Evolutionary conservation across 1,284 basidiomycete genomes (phyloP).

Genomic region (Cryptococcus deneoformans): DNA sequence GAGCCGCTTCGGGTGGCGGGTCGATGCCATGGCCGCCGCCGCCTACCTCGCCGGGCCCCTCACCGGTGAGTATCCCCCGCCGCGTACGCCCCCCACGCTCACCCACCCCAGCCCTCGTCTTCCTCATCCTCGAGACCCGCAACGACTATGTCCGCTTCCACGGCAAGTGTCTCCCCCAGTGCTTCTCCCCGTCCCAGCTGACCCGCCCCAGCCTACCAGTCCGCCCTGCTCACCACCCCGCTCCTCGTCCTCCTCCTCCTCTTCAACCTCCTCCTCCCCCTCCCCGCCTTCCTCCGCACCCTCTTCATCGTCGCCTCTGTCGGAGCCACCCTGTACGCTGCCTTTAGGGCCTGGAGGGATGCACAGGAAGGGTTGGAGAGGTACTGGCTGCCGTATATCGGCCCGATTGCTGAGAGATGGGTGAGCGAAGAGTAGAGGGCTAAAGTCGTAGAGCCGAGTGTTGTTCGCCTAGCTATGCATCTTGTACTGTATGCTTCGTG

Average conservation of each 20-base stretch:
- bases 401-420: constrained; percentile 68
- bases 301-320: constrained; percentile 30
- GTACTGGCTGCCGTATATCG: constrained; percentile 66
- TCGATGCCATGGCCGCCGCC: constrained; percentile 66
- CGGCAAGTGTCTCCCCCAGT: constrained; percentile 53
- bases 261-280: constrained; percentile 58
- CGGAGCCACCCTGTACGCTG: constrained; percentile 28
- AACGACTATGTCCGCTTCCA: constrained; percentile 80
- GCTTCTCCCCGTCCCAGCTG: not conserved
- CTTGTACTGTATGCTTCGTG: too few relatives aligned
- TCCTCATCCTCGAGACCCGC: constrained; percentile 72
- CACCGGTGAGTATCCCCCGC: constrained; percentile 57
- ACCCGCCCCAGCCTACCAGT: constrained; percentile 62
- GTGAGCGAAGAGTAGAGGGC: constrained; percentile 57
- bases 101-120: constrained; percentile 55
- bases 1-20: constrained; percentile 65
- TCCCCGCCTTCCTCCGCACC: constrained; percentile 46
- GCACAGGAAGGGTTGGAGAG: constrained; percentile 62
- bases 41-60: constrained; percentile 70
- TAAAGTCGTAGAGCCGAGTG: too few relatives aligned
- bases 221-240: constrained; percentile 64
- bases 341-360: constrained; percentile 62
- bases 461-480: too few relatives aligned
- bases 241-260: constrained; percentile 62
- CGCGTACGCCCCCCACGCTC: not conserved